Percentiles rank a stretch among this genome's conserved stretches.
Evolutionary conservation across 2,329 filamentous ascomycete genomes (phyloP).

Genomic region (Fusarium ambrosium): DNA sequence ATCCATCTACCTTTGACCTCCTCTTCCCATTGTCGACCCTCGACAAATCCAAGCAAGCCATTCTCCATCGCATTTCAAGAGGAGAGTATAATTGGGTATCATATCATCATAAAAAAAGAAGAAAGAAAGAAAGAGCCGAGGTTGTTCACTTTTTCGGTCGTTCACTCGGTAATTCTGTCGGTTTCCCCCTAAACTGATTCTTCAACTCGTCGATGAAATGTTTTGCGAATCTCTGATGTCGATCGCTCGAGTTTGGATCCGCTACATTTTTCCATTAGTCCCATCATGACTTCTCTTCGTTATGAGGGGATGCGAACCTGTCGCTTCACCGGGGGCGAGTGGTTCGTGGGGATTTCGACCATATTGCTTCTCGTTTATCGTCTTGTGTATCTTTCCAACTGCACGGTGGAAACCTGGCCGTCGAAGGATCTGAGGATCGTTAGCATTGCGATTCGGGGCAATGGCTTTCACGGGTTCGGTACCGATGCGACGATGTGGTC

Average conservation of each 20-base stretch:
- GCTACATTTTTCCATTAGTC: constrained; percentile 36
- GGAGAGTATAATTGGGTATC: constrained; percentile 24
- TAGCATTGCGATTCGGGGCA: not conserved
- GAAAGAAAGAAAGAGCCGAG: not conserved
- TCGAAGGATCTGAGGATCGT: constrained; percentile 59
- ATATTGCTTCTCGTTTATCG: constrained; percentile 62
- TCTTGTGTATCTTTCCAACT: constrained; percentile 66
- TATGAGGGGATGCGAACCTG: no score
- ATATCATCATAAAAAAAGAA: constrained; percentile 6
- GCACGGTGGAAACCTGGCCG: constrained; percentile 66
- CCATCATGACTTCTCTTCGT: not conserved
- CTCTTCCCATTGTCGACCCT: not conserved
- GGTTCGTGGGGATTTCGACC: constrained; percentile 66
- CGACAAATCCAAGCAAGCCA: not conserved
- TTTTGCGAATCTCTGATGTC: constrained; percentile 55
- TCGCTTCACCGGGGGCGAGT: constrained; percentile 65
- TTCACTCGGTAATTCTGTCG: constrained; percentile 54
- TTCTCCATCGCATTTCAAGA: not conserved
- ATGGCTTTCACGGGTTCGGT: not conserved
- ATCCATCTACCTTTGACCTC: not conserved
- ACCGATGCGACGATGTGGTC: constrained; percentile 53
- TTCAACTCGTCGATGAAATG: constrained; percentile 66
- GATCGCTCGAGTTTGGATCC: constrained; percentile 49
- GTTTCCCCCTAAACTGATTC: constrained; percentile 63
- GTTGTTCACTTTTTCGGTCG: constrained; percentile 42